Conservation (phyloP, 352 stramenopile genomes). For the Phytopythium oedochilum region DNA sequence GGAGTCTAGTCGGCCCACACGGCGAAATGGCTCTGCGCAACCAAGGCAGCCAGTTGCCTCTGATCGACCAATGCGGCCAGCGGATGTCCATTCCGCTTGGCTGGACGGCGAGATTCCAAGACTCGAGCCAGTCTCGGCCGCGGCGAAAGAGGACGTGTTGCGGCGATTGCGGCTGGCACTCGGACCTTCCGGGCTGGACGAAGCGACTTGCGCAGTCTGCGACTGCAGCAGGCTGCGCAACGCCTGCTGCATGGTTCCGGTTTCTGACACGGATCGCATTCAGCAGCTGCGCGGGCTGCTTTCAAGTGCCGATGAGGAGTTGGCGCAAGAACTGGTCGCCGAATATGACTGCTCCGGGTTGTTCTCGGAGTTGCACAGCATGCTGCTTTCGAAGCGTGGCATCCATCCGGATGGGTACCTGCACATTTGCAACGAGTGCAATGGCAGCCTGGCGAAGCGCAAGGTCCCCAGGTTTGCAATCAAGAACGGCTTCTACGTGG, state of each 20-base stretch:
- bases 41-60: too few species aligned
- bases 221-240: not conserved
- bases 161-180: not conserved
- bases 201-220: not conserved
- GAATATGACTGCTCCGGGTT: conserved; percentile 3
- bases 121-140: not conserved
- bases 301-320: not conserved
- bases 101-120: not conserved
- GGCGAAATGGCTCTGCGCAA: too few species aligned
- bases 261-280: not conserved
- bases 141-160: not conserved
- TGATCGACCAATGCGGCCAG: not conserved
- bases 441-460: conserved; percentile 1
- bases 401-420: not conserved
- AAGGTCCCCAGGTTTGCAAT: conserved; percentile 15
- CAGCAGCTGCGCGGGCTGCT: not conserved
- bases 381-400: conserved; percentile 8
- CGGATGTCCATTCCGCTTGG: too few species aligned
- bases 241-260: not conserved
- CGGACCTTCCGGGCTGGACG: not conserved
- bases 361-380: not conserved
- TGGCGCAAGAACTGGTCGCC: not conserved
- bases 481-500: conserved; percentile 20
- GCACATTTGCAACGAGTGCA: conserved; percentile 3
- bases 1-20: too few species aligned